These are phyloP conservation scores for Cercophora samala DNA, from an alignment of 495 filamentous ascomycete genomes.

Conservation along the genomic window DNA sequence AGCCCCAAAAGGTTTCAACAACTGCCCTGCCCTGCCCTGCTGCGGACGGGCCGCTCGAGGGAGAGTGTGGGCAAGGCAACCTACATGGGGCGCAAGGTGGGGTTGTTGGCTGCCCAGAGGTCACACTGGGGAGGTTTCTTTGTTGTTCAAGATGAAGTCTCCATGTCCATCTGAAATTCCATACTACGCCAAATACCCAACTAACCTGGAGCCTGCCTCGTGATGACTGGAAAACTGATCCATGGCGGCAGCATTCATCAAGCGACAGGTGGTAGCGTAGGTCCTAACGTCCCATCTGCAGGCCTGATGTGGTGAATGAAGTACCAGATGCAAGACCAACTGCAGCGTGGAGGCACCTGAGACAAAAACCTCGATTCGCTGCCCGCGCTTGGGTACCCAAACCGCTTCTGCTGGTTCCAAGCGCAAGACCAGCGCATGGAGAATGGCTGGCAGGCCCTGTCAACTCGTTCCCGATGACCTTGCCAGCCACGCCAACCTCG, in stretches of 20 bases:
- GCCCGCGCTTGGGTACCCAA: background rate
- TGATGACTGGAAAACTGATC: background rate
- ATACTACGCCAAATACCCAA: background rate
- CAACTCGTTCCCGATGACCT: background rate
- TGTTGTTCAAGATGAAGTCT: background rate
- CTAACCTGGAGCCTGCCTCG: background rate
- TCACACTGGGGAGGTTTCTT: background rate
- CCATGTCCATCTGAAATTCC: background rate
- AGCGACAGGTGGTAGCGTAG: background rate
- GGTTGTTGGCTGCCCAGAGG: background rate
- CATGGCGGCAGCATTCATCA: background rate
- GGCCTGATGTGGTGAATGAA: too few relatives aligned
- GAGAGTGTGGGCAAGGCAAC: background rate
- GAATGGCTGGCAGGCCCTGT: background rate
- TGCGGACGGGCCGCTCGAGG: background rate
- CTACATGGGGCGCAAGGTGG: conserved; percentile 6
- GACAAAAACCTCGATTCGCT: background rate
- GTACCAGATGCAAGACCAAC: too few relatives aligned
- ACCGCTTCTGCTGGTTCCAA: too few relatives aligned
- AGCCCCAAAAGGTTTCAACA: background rate
- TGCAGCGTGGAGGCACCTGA: background rate
- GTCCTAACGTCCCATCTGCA: background rate
- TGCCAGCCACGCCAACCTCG: background rate
- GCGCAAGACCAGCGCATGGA: background rate
- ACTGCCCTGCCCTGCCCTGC: background rate